phyloP scores from a whole-genome alignment of 2,329 filamentous ascomycete genomes.

The Fusarium tuaranense region DNA sequence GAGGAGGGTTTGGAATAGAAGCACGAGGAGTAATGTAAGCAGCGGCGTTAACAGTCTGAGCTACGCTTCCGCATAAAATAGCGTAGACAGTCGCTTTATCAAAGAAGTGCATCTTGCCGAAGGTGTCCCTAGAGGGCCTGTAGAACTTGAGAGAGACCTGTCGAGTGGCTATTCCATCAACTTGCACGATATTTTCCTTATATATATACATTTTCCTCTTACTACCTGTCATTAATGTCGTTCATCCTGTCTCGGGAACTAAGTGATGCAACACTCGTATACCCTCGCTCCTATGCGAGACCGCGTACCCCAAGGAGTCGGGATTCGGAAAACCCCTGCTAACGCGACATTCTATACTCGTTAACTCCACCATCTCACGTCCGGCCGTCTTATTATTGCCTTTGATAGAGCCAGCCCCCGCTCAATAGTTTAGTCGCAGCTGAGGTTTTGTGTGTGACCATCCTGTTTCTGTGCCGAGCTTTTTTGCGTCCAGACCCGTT shows the following conservation, averaged over 20 bases:
- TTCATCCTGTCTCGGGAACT: background rate
- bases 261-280: background rate
- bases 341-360: background rate
- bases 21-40: background rate
- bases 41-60: background rate
- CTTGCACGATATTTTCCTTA: background rate
- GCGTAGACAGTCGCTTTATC: background rate
- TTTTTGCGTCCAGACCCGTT: background rate
- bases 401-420: background rate
- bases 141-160: background rate
- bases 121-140: background rate
- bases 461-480: background rate
- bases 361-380: background rate
- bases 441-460: background rate
- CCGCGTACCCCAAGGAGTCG: background rate
- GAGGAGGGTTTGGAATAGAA: background rate
- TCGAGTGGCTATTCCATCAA: background rate
- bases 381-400: background rate
- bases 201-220: background rate
- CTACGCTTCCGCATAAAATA: background rate
- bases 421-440: background rate
- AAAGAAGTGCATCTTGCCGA: background rate
- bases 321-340: background rate
- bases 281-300: background rate
- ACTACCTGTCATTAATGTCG: background rate